A percentile compares a stretch with the other conserved stretches of the same genome.
Evolutionary conservation across 306 rosid genomes (phyloP).

Genomic region (Quillaja saponaria): DNA sequence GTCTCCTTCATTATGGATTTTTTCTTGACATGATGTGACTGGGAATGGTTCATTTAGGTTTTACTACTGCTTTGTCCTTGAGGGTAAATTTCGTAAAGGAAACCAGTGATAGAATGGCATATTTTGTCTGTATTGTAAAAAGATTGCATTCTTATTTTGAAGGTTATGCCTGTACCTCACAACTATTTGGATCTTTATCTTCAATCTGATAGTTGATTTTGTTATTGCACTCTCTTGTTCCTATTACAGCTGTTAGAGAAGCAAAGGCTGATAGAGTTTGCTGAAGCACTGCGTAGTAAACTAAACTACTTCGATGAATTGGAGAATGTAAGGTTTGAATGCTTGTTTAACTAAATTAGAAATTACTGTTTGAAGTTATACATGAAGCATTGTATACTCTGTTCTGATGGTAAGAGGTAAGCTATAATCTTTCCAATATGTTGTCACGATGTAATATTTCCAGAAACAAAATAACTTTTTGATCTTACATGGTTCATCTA

Average conservation of each 20-base stretch:
- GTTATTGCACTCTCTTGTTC: not conserved
- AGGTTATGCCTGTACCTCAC: constrained; percentile 1
- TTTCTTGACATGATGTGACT: not conserved
- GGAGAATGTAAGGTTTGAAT: constrained; percentile 99
- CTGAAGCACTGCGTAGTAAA: constrained; percentile 91
- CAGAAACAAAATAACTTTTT: too few relatives aligned
- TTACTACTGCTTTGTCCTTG: constrained; percentile 1
- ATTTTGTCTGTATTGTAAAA: not conserved
- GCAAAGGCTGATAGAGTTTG: constrained; percentile 86
- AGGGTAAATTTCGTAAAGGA: not conserved
- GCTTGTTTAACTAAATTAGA: constrained; percentile 56
- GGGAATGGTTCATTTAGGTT: constrained; percentile 11
- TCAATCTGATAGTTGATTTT: constrained; percentile 7
- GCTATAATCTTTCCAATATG: too few relatives aligned
- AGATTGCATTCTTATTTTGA: not conserved
- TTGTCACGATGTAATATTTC: too few relatives aligned
- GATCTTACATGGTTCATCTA: too few relatives aligned
- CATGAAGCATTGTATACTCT: not conserved
- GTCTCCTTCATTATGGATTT: not conserved
- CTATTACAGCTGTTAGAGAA: constrained; percentile 79
- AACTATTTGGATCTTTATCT: too few relatives aligned
- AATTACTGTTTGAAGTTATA: not conserved
- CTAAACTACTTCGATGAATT: constrained; percentile 96
- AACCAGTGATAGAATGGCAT: not conserved
- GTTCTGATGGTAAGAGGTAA: not conserved